A percentile compares a stretch with the other conserved stretches of the same genome.
These are phyloP conservation scores for Eucalyptus polyanthemos DNA, from an alignment of 345 rosid genomes.

Conservation along the genomic window DNA sequence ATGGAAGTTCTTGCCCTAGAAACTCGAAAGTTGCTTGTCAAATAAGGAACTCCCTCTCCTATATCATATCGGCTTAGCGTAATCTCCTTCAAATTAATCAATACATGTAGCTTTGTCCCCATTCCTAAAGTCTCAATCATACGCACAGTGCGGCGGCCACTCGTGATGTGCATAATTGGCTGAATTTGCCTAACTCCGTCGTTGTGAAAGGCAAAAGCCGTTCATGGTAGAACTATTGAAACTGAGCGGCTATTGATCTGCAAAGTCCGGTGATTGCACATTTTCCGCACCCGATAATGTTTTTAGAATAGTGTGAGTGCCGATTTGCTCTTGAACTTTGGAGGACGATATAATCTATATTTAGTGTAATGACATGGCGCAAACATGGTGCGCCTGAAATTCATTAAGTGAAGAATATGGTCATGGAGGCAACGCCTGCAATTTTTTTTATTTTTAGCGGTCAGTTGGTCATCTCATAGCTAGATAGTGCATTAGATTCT, in stretches of 20 bases:
- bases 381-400: neutral
- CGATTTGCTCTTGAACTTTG: neutral
- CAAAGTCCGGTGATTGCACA: neutral
- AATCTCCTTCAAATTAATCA: neutral
- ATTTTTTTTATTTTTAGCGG: neutral
- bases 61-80: neutral
- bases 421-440: neutral
- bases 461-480: neutral
- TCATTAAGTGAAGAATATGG: neutral
- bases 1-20: neutral
- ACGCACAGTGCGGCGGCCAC: neutral
- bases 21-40: neutral
- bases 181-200: neutral
- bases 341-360: neutral
- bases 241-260: neutral
- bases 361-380: neutral
- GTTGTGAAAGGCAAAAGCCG: neutral
- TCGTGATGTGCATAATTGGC: neutral
- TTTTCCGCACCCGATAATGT: neutral
- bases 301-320: neutral
- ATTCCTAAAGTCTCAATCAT: neutral
- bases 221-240: neutral
- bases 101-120: neutral
- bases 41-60: neutral
- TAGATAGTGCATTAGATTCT: neutral